Percentiles rank a stretch among this genome's conserved stretches.
phyloP scores from a whole-genome alignment of 2,329 filamentous ascomycete genomes.

The Venturia effusa region DNA sequence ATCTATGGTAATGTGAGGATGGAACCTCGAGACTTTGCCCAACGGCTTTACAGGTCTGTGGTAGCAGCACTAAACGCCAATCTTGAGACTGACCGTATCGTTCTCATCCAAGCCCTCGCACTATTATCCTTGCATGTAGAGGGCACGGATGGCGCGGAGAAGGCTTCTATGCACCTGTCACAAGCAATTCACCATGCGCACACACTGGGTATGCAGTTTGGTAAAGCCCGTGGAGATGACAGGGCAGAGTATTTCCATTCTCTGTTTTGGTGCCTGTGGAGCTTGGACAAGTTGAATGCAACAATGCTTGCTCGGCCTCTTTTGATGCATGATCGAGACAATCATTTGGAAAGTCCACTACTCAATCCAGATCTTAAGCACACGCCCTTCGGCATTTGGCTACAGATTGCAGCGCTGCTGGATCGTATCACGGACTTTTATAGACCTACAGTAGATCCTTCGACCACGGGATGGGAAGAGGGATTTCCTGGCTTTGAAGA shows the following conservation, averaged over 20 bases:
- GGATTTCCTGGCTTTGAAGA: slow-evolving; percentile 35
- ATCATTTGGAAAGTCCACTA: slow-evolving; percentile 31
- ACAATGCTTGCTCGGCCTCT: slow-evolving; percentile 36
- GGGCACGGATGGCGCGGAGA: slow-evolving; percentile 36
- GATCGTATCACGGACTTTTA: slow-evolving; percentile 39
- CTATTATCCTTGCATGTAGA: slow-evolving; percentile 37
- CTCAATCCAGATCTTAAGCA: slow-evolving; percentile 31
- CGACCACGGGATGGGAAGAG: slow-evolving; percentile 36
- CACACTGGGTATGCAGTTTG: slow-evolving; percentile 37
- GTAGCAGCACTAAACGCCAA: slow-evolving; percentile 31
- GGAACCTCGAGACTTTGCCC: slow-evolving; percentile 33
- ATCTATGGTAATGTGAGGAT: slow-evolving; percentile 25
- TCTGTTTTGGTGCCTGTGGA: slow-evolving; percentile 40
- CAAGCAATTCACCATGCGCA: slow-evolving; percentile 40
- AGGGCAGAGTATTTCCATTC: slow-evolving; percentile 31
- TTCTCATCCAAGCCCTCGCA: slow-evolving; percentile 35
- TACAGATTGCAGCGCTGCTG: slow-evolving; percentile 33
- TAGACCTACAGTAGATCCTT: slow-evolving; percentile 29
- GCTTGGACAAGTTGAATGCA: slow-evolving; percentile 37
- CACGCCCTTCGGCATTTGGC: slow-evolving; percentile 38
- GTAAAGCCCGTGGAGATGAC: slow-evolving; percentile 19
- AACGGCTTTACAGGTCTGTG: slow-evolving; percentile 32
- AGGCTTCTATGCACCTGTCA: slow-evolving; percentile 34
- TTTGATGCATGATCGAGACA: slow-evolving; percentile 37
- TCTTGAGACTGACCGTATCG: slow-evolving; percentile 33